A percentile compares a stretch with the other conserved stretches of the same genome.
phyloP scores from a whole-genome alignment of 495 filamentous ascomycete genomes.

The Evernia prunastri region DNA sequence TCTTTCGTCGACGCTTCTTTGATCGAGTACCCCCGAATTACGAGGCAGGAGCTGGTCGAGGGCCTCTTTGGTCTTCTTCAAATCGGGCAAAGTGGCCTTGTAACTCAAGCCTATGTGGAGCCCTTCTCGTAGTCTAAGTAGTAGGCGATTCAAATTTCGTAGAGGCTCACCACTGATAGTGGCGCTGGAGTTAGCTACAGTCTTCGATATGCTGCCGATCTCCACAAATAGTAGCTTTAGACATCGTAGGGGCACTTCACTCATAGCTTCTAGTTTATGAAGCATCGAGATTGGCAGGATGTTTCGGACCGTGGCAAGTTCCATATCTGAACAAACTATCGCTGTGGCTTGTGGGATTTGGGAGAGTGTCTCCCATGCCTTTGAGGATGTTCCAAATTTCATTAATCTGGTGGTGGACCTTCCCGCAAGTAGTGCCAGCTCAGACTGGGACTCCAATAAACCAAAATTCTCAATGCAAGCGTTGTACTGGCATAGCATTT shows the following conservation, averaged over 20 bases:
- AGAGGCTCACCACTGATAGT: conserved; percentile 29
- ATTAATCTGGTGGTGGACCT: conserved; percentile 18
- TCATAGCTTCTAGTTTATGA: conserved; percentile 19
- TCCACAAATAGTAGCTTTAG: conserved; percentile 29
- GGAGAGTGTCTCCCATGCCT: conserved; percentile 2
- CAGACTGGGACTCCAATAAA: background rate
- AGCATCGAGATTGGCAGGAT: conserved; percentile 20
- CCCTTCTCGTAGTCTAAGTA: conserved; percentile 10
- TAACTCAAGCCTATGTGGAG: background rate
- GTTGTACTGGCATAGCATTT: conserved; percentile 25
- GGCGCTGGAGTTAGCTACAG: conserved; percentile 25
- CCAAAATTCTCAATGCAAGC: background rate
- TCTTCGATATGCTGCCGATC: conserved; percentile 28
- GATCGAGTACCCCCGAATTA: background rate
- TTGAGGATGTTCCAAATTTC: background rate
- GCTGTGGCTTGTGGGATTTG: conserved; percentile 12
- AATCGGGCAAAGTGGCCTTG: background rate
- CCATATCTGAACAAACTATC: background rate
- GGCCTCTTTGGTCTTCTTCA: background rate
- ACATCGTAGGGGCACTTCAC: conserved; percentile 26
- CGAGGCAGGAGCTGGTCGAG: background rate
- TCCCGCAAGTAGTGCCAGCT: conserved; percentile 19
- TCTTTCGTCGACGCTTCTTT: background rate
- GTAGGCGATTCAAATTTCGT: conserved; percentile 17
- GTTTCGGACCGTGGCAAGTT: conserved; percentile 17